These are phyloP conservation scores for Pelargonium citronellum DNA, from an alignment of 441 rosid species.

Conservation along the genomic window DNA sequence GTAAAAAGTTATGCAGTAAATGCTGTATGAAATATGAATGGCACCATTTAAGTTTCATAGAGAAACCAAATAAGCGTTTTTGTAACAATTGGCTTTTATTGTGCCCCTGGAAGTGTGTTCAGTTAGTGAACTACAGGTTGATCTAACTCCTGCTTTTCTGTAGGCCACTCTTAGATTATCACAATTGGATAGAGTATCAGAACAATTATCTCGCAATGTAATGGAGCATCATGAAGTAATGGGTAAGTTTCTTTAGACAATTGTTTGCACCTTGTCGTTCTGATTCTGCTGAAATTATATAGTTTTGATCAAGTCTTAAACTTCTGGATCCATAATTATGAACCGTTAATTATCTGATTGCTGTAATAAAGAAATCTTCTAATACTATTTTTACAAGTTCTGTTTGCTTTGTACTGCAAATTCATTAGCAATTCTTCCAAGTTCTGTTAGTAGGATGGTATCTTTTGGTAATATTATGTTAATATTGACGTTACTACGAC, in stretches of 20 bases:
- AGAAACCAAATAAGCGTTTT: background rate
- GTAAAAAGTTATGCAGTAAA: background rate
- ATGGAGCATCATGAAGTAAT: conserved; percentile 98
- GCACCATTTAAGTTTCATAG: background rate
- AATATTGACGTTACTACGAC: too few species aligned
- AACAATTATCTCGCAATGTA: conserved; percentile 66
- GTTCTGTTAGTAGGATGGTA: background rate
- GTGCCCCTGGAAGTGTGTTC: background rate
- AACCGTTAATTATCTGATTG: background rate
- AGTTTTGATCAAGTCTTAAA: background rate
- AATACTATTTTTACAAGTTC: background rate
- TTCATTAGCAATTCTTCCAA: background rate
- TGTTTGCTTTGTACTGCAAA: background rate
- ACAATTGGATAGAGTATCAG: conserved; percentile 82
- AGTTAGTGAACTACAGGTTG: conserved; percentile 4
- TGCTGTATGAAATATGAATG: background rate
- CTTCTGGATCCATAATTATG: conserved; percentile 2
- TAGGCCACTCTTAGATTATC: conserved; percentile 84
- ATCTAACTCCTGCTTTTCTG: conserved; percentile 26
- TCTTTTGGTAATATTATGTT: background rate
- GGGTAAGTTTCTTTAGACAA: conserved; percentile 51
- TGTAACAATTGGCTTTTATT: background rate
- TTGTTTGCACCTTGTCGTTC: conserved; percentile 3
- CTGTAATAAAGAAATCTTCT: background rate
- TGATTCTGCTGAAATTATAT: background rate